Conservation (phyloP, 179 eudicot species). For the Actinidia chinensis region DNA sequence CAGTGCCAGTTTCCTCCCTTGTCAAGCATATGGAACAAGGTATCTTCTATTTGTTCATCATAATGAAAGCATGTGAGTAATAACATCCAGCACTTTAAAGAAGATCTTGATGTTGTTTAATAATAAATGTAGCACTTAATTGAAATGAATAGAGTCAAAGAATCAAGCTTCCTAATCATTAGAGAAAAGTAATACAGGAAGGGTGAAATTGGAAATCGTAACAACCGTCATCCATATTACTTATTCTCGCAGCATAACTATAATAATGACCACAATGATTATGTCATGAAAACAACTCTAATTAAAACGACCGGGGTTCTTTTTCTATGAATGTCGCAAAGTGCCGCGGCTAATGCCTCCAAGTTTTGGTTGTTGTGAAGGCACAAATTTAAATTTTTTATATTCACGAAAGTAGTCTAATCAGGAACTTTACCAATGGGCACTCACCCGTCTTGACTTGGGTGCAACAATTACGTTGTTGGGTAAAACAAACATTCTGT, state of each 20-base stretch:
- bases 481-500: constrained; percentile 88
- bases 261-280: constrained; percentile 13
- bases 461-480: constrained; percentile 98
- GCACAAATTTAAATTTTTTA: constrained; percentile 17
- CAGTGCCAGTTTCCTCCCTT: constrained; percentile 95
- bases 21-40: constrained; percentile 89
- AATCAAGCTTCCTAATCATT: neutral
- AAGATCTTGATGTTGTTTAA: neutral
- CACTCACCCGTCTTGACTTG: constrained; percentile 92
- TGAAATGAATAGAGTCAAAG: neutral
- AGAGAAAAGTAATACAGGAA: neutral
- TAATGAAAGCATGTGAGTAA: constrained; percentile 65
- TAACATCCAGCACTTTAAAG: constrained; percentile 25
- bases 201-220: neutral
- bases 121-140: neutral
- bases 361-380: constrained; percentile 70
- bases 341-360: constrained; percentile 96
- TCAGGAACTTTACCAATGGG: neutral
- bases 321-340: constrained; percentile 92
- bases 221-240: neutral
- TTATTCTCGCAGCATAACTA: neutral
- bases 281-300: neutral
- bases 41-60: constrained; percentile 84
- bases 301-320: constrained; percentile 79
- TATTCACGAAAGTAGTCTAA: neutral